Conservation (phyloP, 2,329 filamentous ascomycete species). For the Cytospora paraplurivora region DNA sequence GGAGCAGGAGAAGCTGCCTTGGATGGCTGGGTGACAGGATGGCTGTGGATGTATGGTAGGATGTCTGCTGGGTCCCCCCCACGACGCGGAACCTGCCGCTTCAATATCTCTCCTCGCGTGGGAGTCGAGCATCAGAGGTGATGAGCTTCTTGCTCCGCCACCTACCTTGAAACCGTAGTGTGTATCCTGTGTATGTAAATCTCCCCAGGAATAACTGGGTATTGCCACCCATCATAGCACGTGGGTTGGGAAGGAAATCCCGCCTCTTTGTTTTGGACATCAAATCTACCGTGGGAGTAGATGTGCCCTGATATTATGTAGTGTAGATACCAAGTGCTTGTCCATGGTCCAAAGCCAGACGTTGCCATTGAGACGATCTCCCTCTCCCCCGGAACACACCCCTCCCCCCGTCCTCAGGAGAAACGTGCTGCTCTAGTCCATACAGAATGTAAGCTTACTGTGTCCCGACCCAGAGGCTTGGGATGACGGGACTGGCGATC, state of each 20-base stretch:
- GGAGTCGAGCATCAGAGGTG: slow-evolving; percentile 14
- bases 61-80: background rate
- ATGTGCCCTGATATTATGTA: background rate
- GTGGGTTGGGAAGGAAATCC: background rate
- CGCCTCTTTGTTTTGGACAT: background rate
- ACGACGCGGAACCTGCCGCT: background rate
- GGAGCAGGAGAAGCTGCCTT: slow-evolving; percentile 4
- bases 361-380: background rate
- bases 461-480: slow-evolving; percentile 16
- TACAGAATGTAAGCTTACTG: slow-evolving; percentile 4
- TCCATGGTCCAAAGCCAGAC: background rate
- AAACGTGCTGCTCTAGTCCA: slow-evolving; percentile 10
- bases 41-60: background rate
- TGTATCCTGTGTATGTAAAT: background rate
- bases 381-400: background rate
- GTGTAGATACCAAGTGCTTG: background rate
- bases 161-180: background rate
- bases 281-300: background rate
- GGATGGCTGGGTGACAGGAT: slow-evolving; percentile 4
- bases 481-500: slow-evolving; percentile 17
- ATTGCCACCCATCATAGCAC: background rate
- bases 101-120: background rate
- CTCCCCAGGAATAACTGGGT: background rate
- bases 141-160: slow-evolving; percentile 8
- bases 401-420: too few relatives aligned